Conservation (phyloP, 441 rosid species). For the Capsella rubella region DNA sequence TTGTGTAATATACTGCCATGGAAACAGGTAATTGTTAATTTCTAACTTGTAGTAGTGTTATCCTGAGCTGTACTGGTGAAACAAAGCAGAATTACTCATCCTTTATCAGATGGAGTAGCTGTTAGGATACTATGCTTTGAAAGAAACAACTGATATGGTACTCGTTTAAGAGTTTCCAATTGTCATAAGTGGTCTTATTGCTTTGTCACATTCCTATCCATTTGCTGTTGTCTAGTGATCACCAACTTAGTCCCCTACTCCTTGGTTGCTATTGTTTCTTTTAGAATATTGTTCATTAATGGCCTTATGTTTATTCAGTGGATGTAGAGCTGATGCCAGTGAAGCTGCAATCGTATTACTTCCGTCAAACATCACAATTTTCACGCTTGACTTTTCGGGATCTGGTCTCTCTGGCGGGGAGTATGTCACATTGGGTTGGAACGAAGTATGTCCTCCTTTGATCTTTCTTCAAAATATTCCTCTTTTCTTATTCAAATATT, state of each 20-base stretch:
- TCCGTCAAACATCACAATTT: slow-evolving; percentile 95
- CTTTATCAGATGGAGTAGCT: not conserved
- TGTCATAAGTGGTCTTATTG: not conserved
- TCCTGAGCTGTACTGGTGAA: slow-evolving; percentile 6
- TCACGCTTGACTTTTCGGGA: slow-evolving; percentile 96
- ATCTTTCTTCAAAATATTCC: not conserved
- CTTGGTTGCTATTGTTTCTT: not conserved
- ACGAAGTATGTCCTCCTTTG: slow-evolving; percentile 70
- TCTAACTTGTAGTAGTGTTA: not conserved
- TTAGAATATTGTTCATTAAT: slow-evolving; percentile 1
- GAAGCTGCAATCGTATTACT: slow-evolving; percentile 97
- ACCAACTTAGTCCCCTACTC: not conserved
- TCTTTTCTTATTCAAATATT: not conserved
- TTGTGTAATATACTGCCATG: slow-evolving; percentile 97
- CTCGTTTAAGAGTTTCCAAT: not conserved
- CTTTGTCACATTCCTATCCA: not conserved
- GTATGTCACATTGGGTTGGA: slow-evolving; percentile 88
- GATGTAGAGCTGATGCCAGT: slow-evolving; percentile 96
- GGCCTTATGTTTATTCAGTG: slow-evolving; percentile 54
- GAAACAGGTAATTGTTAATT: slow-evolving; percentile 75
- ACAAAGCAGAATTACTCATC: not conserved
- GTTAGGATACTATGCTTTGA: slow-evolving; percentile 9
- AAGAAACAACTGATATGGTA: slow-evolving; percentile 12
- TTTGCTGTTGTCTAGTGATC: not conserved
- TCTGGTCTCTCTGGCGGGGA: slow-evolving; percentile 99